Conservation (phyloP, 1,284 basidiomycete species). For the Pseudozyma sp. region DNA sequence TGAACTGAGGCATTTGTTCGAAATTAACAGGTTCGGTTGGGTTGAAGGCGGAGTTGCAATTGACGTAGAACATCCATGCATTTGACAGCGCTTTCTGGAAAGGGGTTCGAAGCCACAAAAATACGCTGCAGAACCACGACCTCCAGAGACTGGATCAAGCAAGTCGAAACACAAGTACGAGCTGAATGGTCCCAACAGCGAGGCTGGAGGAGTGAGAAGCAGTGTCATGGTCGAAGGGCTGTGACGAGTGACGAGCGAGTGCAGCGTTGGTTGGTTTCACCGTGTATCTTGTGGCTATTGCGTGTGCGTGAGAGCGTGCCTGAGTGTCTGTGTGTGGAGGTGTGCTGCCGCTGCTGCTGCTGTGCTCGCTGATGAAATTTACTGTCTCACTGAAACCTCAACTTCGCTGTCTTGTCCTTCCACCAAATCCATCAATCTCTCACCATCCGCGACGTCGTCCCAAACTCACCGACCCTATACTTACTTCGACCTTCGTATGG, state of each 20-base stretch:
- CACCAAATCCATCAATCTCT: not conserved
- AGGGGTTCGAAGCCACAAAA: too few relatives aligned
- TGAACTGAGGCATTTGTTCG: too few relatives aligned
- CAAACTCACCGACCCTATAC: too few relatives aligned
- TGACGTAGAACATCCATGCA: slow-evolving; percentile 1
- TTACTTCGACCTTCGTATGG: slow-evolving; percentile 10
- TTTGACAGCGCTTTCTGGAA: too few relatives aligned
- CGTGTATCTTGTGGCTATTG: too few relatives aligned
- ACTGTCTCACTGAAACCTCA: not conserved
- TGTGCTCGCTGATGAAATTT: not conserved
- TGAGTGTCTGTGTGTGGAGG: slow-evolving; percentile 1
- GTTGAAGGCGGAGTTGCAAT: not conserved
- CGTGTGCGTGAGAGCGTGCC: not conserved
- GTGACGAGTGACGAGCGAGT: slow-evolving; percentile 4
- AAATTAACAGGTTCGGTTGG: too few relatives aligned
- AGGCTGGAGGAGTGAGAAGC: too few relatives aligned
- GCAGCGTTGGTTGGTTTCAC: not conserved
- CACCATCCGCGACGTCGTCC: not conserved
- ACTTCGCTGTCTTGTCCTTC: not conserved
- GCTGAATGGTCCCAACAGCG: too few relatives aligned
- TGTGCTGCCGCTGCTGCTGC: not conserved
- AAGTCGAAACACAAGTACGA: too few relatives aligned
- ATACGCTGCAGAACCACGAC: too few relatives aligned
- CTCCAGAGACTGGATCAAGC: too few relatives aligned
- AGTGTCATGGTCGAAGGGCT: too few relatives aligned